phyloP scores from a whole-genome alignment of 1,284 basidiomycete species.

The Cryptococcus sp. region DNA sequence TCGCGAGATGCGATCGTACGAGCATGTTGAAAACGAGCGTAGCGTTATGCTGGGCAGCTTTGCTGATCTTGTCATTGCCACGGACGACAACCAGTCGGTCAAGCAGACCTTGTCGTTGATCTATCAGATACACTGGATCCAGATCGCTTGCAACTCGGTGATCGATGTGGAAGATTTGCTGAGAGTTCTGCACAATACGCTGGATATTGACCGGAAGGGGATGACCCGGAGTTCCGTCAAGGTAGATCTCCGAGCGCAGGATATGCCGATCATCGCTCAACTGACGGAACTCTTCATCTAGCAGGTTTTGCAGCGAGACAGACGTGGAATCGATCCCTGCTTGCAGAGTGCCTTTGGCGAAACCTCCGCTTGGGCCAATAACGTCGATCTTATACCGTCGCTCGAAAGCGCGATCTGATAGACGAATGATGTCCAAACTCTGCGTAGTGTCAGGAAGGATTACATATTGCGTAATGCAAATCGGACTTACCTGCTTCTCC shows the following conservation, averaged over 20 bases:
- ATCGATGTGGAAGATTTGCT: slow-evolving; percentile 97
- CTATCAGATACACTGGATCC: slow-evolving; percentile 82
- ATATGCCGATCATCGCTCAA: slow-evolving; percentile 73
- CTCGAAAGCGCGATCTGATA: slow-evolving; percentile 83
- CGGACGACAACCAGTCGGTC: slow-evolving; percentile 80
- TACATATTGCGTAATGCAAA: background rate
- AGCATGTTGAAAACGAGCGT: slow-evolving; percentile 93
- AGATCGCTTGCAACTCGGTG: slow-evolving; percentile 89
- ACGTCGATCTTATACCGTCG: slow-evolving; percentile 91
- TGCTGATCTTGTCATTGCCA: slow-evolving; percentile 73
- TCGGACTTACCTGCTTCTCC: slow-evolving; percentile 70
- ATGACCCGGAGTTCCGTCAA: slow-evolving; percentile 67
- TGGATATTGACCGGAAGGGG: slow-evolving; percentile 90
- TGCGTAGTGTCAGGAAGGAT: slow-evolving; percentile 8
- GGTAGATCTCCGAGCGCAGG: slow-evolving; percentile 83
- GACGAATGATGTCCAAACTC: slow-evolving; percentile 80
- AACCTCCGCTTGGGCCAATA: slow-evolving; percentile 68
- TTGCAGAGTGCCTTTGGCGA: slow-evolving; percentile 77
- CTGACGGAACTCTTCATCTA: slow-evolving; percentile 85
- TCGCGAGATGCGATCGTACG: slow-evolving; percentile 80
- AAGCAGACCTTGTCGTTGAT: slow-evolving; percentile 69
- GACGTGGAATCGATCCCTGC: slow-evolving; percentile 93
- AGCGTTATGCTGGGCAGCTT: slow-evolving; percentile 82
- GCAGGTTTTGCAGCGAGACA: slow-evolving; percentile 78
- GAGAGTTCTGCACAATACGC: slow-evolving; percentile 92